These are phyloP conservation scores for Gloeophyllum trabeum DNA, from an alignment of 768 basidiomycete species.

Conservation along the genomic window DNA sequence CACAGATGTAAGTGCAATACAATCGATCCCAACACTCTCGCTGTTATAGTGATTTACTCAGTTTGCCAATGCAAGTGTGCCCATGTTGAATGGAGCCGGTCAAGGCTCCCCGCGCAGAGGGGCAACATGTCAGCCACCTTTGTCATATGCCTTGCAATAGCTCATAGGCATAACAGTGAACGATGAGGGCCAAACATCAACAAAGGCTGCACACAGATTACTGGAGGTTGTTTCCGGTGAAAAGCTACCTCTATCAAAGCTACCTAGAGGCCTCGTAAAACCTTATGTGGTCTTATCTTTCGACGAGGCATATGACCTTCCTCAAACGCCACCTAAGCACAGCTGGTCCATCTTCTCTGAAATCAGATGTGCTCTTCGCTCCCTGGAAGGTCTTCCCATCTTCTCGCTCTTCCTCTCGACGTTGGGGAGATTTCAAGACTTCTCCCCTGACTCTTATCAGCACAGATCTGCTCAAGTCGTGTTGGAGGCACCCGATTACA, in stretches of 20 bases:
- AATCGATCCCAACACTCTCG: background rate
- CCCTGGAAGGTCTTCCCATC: conserved; percentile 7
- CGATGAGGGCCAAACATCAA: background rate
- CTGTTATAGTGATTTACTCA: too few relatives aligned
- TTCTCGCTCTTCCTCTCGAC: conserved; percentile 15
- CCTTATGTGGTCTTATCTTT: conserved; percentile 12
- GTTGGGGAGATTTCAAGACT: conserved; percentile 9
- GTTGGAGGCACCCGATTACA: conserved; percentile 4
- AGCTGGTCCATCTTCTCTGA: conserved; percentile 2
- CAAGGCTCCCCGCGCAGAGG: too few relatives aligned
- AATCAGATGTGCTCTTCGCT: conserved; percentile 7
- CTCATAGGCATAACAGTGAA: too few relatives aligned
- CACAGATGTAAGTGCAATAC: background rate
- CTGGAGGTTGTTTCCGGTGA: background rate
- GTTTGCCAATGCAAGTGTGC: too few relatives aligned
- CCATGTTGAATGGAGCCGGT: too few relatives aligned
- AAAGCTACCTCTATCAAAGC: background rate
- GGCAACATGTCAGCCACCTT: too few relatives aligned
- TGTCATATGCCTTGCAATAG: too few relatives aligned
- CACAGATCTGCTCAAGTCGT: conserved; percentile 5
- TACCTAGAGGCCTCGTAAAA: background rate
- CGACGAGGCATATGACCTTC: conserved; percentile 13
- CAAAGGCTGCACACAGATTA: background rate
- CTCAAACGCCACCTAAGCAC: background rate
- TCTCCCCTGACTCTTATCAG: conserved; percentile 1